These are phyloP conservation scores for Myrica gale DNA, from an alignment of 306 rosid genomes.

Conservation along the genomic window DNA sequence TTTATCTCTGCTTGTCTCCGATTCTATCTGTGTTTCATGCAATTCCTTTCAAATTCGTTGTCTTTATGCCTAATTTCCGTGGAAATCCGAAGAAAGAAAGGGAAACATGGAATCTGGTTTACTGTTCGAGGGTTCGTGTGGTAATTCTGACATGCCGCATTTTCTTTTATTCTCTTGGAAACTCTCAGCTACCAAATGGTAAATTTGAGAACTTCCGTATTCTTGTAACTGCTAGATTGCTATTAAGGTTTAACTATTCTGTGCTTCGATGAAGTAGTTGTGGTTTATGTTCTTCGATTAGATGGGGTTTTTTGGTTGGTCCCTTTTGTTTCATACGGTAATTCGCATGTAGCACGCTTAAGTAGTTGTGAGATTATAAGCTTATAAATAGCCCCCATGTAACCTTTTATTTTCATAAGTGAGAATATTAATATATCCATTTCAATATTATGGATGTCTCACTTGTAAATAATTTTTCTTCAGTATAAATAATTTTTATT, in stretches of 20 bases:
- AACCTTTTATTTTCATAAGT: too few species aligned
- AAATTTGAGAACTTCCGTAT: neutral
- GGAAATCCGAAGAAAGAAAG: constrained; percentile 5
- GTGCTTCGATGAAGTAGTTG: neutral
- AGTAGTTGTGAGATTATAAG: too few species aligned
- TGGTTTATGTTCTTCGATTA: neutral
- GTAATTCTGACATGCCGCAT: neutral
- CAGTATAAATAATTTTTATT: too few species aligned
- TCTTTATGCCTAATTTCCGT: constrained; percentile 1
- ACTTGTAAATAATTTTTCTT: too few species aligned
- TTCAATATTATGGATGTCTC: too few species aligned
- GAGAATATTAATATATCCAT: too few species aligned
- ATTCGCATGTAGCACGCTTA: neutral
- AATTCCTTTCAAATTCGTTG: neutral
- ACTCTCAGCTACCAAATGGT: neutral
- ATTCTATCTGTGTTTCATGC: constrained; percentile 15
- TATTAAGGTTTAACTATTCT: neutral
- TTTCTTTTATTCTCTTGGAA: neutral
- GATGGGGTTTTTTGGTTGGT: neutral
- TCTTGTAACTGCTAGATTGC: neutral
- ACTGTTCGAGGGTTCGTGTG: neutral
- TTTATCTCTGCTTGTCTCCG: neutral
- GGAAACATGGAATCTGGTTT: constrained; percentile 16
- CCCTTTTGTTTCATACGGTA: neutral
- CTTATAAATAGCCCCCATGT: too few species aligned